Percentiles rank a stretch among this genome's conserved stretches.
Evolutionary conservation across 371 early-diverging fungal species (phyloP).

Genomic region (Mortierella sp.): DNA sequence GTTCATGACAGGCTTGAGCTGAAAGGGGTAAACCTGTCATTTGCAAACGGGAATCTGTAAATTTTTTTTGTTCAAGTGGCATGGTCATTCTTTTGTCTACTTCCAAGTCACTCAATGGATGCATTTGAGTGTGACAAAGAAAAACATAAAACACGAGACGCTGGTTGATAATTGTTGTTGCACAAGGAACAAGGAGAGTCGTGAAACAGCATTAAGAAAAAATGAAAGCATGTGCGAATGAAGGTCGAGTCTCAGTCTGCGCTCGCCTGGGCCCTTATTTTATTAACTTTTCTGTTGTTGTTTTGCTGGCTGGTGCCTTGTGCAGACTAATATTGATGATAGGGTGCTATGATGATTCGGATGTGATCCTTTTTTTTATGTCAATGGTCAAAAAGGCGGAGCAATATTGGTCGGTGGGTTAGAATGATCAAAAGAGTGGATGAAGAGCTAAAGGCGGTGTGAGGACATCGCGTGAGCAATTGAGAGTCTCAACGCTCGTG

Average conservation of each 20-base stretch:
- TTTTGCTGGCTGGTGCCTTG: not conserved
- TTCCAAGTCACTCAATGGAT: too few species aligned
- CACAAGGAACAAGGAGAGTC: not conserved
- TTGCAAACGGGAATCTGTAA: too few species aligned
- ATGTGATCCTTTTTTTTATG: too few species aligned
- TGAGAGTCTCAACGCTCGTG: not conserved
- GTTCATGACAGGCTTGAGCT: too few species aligned
- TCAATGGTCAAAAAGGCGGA: too few species aligned
- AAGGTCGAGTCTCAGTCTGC: slow-evolving; percentile 2
- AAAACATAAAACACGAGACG: not conserved
- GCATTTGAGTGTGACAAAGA: not conserved
- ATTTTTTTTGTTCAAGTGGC: too few species aligned
- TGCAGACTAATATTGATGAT: not conserved
- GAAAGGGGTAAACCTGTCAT: too few species aligned
- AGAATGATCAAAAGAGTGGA: not conserved
- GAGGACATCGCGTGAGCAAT: not conserved
- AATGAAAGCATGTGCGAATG: slow-evolving; percentile 11
- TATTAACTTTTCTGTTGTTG: not conserved
- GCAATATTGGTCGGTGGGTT: not conserved
- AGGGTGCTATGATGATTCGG: not conserved
- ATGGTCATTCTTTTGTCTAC: not conserved
- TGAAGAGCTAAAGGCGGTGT: not conserved
- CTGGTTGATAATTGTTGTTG: not conserved
- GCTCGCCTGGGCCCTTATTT: not conserved
- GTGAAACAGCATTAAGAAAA: not conserved